Evolutionary conservation across 1,284 basidiomycete species (phyloP), one percentile per base, ranked within the genome.

Genomic region (Cystobasidium pallidum): DNA sequence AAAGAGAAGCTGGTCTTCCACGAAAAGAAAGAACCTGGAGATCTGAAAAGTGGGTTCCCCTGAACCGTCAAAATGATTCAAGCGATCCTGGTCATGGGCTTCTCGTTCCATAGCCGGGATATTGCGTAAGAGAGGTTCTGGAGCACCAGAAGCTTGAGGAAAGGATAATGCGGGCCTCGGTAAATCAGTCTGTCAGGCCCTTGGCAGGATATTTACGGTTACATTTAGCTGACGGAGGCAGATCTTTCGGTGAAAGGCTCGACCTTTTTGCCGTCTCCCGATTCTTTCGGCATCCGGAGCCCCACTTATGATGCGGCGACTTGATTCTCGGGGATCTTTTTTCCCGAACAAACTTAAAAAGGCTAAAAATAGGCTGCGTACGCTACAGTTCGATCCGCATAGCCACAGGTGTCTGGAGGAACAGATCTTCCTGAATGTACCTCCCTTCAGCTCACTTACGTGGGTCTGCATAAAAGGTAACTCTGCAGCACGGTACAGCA

Each of bases 11-110:
- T 54, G 13, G 11, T 54, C 19, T 19, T 19, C 28, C 6, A 57
- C 19, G 32, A 57, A 17, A 36, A 4, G 28, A 11, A 34, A 30
- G 2, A n/a, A 36, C 17, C 30, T 34, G 54, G 54, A 34, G 54
- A 36, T 6, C 30, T 13, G 30, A n/a, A n/a, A 34, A 57, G 30
- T n/a, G 30, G 30, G 32, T 36, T 57, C 32, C 30, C 54, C n/a
- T 57, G 54, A 30, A 19, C 15, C 54, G 28, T 57, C 54, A 57
- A 21, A 57, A 34, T 2, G 11, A n/a, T 57, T 57, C 54, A 57
- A 57, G 54, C 54, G 49, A 24, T 24, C 3, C 4, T 51, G 2
- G 11, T 11, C 4, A 24, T 24, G 49, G 4, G 24, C 21, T 26
- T 51, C 3, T 24, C 49, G 21, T 45, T 41, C 11, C 11, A 4